Percentiles rank a stretch among this genome's conserved stretches.
These are phyloP conservation scores for Wakefieldia striispora DNA, from an alignment of 768 basidiomycete species.

Conservation along the genomic window DNA sequence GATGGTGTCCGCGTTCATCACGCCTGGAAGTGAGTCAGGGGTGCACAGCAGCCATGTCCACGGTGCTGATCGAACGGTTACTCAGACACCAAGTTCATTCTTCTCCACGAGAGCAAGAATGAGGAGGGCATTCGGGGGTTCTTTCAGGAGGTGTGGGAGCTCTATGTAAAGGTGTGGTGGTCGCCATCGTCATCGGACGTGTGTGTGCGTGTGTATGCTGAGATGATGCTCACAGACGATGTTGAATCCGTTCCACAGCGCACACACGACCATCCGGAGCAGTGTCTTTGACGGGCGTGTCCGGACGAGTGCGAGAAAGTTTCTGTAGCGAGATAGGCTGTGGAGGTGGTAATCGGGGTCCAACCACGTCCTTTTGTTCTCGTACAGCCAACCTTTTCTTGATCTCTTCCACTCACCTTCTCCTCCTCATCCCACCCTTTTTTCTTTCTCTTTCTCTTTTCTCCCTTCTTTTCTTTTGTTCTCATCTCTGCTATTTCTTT, in stretches of 20 bases:
- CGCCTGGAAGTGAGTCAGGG: constrained; percentile 77
- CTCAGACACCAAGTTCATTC: constrained; percentile 90
- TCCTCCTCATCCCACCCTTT: constrained; percentile 21
- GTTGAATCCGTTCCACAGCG: constrained; percentile 95
- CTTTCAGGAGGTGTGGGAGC: constrained; percentile 95
- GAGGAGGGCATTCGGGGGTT: constrained; percentile 95
- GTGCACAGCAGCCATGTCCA: constrained; percentile 12
- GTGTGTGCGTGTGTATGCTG: not conserved
- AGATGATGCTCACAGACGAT: constrained; percentile 51
- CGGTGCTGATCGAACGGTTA: constrained; percentile 5
- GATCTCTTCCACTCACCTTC: constrained; percentile 6
- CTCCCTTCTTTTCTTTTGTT: constrained; percentile 7
- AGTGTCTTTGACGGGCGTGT: constrained; percentile 80
- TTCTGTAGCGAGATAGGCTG: constrained; percentile 47
- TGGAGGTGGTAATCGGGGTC: constrained; percentile 16
- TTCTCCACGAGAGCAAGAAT: constrained; percentile 94
- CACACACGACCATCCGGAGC: constrained; percentile 81
- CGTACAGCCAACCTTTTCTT: constrained; percentile 3
- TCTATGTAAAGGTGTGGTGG: constrained; percentile 84
- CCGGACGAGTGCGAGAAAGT: constrained; percentile 81
- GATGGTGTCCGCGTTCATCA: constrained; percentile 95
- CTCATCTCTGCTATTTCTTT: constrained; percentile 10
- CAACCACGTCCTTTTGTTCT: constrained; percentile 20
- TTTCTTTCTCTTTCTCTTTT: constrained; percentile 17
- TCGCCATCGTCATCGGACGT: not conserved